phyloP scores from a whole-genome alignment of 495 filamentous ascomycete species.

The Penicillium longicatenatum region DNA sequence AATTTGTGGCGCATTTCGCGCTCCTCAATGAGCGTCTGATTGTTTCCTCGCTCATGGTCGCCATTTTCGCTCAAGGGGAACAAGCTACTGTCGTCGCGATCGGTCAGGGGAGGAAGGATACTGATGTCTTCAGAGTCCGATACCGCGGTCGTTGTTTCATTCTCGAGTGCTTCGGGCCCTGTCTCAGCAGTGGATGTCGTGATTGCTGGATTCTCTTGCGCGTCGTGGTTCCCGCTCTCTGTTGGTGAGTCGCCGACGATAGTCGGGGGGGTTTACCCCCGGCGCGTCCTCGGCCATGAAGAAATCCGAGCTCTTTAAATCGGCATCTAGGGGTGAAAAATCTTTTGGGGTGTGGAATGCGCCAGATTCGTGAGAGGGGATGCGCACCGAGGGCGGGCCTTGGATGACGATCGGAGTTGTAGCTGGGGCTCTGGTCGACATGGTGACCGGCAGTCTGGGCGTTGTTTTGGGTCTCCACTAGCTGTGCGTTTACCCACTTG shows the following conservation, averaged over 20 bases:
- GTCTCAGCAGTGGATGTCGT: slow-evolving; percentile 12
- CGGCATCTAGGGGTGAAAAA: slow-evolving; percentile 39
- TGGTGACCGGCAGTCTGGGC: slow-evolving; percentile 35
- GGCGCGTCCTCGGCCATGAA: slow-evolving; percentile 42
- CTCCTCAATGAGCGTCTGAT: slow-evolving; percentile 60
- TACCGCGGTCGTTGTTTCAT: slow-evolving; percentile 9
- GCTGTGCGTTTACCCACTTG: slow-evolving; percentile 23
- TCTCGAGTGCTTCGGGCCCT: slow-evolving; percentile 8
- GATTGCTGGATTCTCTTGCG: slow-evolving; percentile 19
- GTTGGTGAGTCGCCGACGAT: slow-evolving; percentile 23
- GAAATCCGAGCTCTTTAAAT: slow-evolving; percentile 33
- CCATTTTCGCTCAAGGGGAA: slow-evolving; percentile 42
- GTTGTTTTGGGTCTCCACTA: slow-evolving; percentile 40
- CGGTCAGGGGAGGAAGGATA: slow-evolving; percentile 40
- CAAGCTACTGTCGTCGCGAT: slow-evolving; percentile 42
- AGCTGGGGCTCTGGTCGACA: slow-evolving; percentile 37
- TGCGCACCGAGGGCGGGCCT: slow-evolving; percentile 28
- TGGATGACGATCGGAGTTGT: slow-evolving; percentile 27
- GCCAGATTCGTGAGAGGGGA: slow-evolving; percentile 33
- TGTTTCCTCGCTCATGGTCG: slow-evolving; percentile 41
- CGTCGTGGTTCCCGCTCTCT: slow-evolving; percentile 19
- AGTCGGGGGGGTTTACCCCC: slow-evolving; percentile 30
- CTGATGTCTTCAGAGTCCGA: slow-evolving; percentile 25
- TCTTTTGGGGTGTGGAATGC: slow-evolving; percentile 40
- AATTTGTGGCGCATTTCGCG: slow-evolving; percentile 68